Evolutionary conservation across 1,284 basidiomycete genomes (phyloP).

Genomic region (Cryptococcus sp.): DNA sequence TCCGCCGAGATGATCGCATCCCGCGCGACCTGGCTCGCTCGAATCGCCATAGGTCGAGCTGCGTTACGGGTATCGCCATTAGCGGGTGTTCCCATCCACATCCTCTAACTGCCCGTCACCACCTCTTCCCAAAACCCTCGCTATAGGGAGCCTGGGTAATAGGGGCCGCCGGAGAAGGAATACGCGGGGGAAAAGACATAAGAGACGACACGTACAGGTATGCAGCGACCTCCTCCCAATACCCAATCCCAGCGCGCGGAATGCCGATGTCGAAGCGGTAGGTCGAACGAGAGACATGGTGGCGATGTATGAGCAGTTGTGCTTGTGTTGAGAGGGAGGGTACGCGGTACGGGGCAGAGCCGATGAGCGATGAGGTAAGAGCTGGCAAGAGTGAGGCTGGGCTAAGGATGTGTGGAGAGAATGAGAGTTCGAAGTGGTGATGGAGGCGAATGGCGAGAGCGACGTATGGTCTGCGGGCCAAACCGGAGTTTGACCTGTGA

Average conservation of each 20-base stretch:
- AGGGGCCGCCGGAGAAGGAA: neutral
- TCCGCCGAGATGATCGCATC: conserved; percentile 37
- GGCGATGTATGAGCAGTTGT: conserved; percentile 8
- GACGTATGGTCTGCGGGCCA: neutral
- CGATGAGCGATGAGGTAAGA: neutral
- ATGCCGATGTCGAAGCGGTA: conserved; percentile 16
- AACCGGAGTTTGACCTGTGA: neutral
- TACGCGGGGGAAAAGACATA: neutral
- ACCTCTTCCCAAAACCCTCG: neutral
- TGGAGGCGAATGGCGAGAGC: neutral
- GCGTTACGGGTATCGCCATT: neutral
- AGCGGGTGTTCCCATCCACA: neutral
- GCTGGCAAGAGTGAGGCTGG: neutral
- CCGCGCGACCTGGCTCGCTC: conserved; percentile 20
- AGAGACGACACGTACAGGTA: conserved; percentile 32
- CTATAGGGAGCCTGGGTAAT: neutral
- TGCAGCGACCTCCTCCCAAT: conserved; percentile 38
- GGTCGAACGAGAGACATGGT: conserved; percentile 43
- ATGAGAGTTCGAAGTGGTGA: neutral
- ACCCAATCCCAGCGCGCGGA: conserved; percentile 27
- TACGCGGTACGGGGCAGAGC: neutral
- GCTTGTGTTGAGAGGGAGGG: conserved; percentile 3
- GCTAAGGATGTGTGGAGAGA: neutral
- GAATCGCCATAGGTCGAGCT: conserved; percentile 40
- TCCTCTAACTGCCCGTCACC: neutral